Conservation (phyloP, 805 yeast genomes). For the Nakazawaea pomicola region DNA sequence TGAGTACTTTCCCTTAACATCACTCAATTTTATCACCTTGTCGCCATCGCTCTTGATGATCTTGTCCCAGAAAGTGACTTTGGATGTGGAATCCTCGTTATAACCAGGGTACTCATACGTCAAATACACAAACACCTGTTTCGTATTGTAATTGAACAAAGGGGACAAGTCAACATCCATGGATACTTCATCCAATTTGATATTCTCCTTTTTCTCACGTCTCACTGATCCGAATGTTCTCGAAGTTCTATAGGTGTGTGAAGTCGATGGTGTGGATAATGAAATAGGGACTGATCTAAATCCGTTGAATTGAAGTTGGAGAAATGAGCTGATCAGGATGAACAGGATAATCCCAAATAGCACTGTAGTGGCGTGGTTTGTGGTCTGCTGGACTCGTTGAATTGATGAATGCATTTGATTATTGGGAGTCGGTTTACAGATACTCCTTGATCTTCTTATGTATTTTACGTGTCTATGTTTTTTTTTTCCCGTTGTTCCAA, state of each 20-base stretch:
- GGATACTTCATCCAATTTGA: conserved; percentile 60
- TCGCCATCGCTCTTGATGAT: conserved; percentile 54
- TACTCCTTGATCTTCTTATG: background rate
- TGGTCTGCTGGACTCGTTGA: conserved; percentile 43
- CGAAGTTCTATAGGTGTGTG: conserved; percentile 5
- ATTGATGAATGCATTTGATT: conserved; percentile 34
- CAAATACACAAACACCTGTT: conserved; percentile 88
- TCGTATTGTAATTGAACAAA: conserved; percentile 94
- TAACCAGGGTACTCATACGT: conserved; percentile 72
- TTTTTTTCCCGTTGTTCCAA: background rate
- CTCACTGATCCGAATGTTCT: conserved; percentile 51
- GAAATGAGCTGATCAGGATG: conserved; percentile 42
- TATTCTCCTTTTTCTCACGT: conserved; percentile 72
- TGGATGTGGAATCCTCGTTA: conserved; percentile 40
- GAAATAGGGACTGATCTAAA: conserved; percentile 29
- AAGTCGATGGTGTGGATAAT: background rate
- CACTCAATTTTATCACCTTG: conserved; percentile 49
- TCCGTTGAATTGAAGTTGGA: conserved; percentile 41
- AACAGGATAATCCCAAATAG: conserved; percentile 40
- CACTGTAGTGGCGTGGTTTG: conserved; percentile 51
- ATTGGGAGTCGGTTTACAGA: background rate
- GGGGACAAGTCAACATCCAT: conserved; percentile 69
- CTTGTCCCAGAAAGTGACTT: conserved; percentile 87
- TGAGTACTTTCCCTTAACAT: conserved; percentile 66
- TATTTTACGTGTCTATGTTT: background rate